Evolutionary conservation across 2,329 filamentous ascomycete genomes (phyloP).

Genomic region (Camptophora hylomeconis): DNA sequence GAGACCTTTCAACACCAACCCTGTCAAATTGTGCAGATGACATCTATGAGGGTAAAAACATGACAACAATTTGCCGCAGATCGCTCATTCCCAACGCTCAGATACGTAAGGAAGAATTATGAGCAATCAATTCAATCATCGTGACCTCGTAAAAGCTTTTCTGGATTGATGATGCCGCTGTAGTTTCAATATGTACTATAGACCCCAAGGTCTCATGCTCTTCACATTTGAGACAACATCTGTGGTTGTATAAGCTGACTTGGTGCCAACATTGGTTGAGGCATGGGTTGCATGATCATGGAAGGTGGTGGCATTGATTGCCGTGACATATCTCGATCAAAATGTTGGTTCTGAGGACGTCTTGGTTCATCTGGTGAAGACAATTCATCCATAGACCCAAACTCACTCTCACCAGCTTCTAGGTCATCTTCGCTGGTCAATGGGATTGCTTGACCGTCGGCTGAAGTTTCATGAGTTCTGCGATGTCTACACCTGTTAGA

Average conservation of each 20-base stretch:
- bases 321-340: constrained; percentile 10
- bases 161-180: no score
- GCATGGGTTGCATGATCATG: constrained; percentile 16
- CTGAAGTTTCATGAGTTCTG: constrained; percentile 67
- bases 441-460: constrained; percentile 36
- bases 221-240: constrained; percentile 11
- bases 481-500: constrained; percentile 39
- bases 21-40: no score
- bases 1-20: no score
- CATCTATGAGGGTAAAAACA: no score
- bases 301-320: constrained; percentile 17
- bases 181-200: no score
- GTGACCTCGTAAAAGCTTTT: no score
- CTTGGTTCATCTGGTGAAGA: constrained; percentile 41
- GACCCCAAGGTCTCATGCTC: no score
- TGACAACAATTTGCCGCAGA: no score
- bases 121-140: no score
- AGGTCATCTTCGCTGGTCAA: constrained; percentile 60
- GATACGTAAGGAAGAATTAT: no score
- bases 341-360: constrained; percentile 9
- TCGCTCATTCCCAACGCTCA: no score
- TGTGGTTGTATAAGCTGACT: constrained; percentile 17
- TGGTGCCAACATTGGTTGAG: constrained; percentile 16
- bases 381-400: constrained; percentile 66
- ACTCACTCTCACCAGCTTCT: constrained; percentile 76